phyloP scores from a whole-genome alignment of 768 basidiomycete species.

The Paxillus ammoniavirescens region DNA sequence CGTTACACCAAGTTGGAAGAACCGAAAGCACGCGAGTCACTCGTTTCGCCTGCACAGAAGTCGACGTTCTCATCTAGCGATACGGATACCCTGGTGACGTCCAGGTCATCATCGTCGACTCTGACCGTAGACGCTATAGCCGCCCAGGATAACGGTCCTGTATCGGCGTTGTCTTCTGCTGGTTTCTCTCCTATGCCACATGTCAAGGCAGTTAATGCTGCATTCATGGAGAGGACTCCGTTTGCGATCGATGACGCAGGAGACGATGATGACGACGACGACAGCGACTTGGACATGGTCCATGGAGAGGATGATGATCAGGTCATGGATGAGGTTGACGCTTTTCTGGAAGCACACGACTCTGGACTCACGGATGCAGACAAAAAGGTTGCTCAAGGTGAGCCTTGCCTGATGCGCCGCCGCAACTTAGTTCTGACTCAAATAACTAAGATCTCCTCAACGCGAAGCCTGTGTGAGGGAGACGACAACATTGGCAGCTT shows the following conservation, averaged over 20 bases:
- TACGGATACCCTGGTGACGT: slow-evolving; percentile 24
- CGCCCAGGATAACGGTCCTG: slow-evolving; percentile 19
- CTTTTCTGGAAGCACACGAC: slow-evolving; percentile 93
- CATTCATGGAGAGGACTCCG: slow-evolving; percentile 86
- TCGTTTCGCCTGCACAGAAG: slow-evolving; percentile 69
- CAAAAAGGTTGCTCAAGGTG: slow-evolving; percentile 74
- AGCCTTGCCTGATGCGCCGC: slow-evolving; percentile 11
- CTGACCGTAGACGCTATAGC: slow-evolving; percentile 47
- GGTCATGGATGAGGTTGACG: slow-evolving; percentile 94
- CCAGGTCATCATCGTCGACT: slow-evolving; percentile 43
- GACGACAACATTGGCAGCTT: not conserved
- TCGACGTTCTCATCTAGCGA: slow-evolving; percentile 44
- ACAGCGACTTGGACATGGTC: slow-evolving; percentile 53
- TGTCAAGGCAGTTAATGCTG: slow-evolving; percentile 74
- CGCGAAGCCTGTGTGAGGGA: slow-evolving; percentile 49
- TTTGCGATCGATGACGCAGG: slow-evolving; percentile 97
- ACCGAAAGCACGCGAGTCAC: slow-evolving; percentile 83
- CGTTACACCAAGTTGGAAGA: slow-evolving; percentile 83
- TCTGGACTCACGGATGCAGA: slow-evolving; percentile 80
- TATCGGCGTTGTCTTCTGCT: slow-evolving; percentile 23
- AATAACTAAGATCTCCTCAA: slow-evolving; percentile 49
- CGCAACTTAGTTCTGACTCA: not conserved
- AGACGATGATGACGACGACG: slow-evolving; percentile 51
- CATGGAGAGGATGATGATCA: slow-evolving; percentile 65
- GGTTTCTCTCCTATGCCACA: slow-evolving; percentile 58